Evolutionary conservation across 306 rosid species (phyloP).

Genomic region (Quercus bicolor): DNA sequence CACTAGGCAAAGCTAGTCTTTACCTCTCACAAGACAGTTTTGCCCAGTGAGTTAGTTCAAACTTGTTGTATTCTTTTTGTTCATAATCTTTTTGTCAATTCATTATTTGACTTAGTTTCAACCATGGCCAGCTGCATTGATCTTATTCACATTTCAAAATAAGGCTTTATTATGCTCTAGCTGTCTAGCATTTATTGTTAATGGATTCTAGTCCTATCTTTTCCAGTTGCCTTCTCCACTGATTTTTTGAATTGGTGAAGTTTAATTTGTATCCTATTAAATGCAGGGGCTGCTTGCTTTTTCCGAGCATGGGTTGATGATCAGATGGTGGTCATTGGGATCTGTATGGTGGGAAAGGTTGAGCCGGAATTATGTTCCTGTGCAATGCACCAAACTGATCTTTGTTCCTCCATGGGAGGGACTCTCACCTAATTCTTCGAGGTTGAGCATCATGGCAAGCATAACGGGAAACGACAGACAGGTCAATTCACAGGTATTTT

Average conservation of each 20-base stretch:
- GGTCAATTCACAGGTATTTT: constrained; percentile 50
- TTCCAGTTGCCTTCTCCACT: not conserved
- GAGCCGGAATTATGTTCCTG: constrained; percentile 78
- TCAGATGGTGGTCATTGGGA: constrained; percentile 99
- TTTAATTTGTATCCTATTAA: not conserved
- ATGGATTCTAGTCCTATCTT: not conserved
- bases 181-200: not conserved
- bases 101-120: not conserved
- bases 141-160: not conserved
- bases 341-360: constrained; percentile 98
- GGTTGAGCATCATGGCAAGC: constrained; percentile 89
- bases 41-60: too few relatives aligned
- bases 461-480: constrained; percentile 52
- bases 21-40: too few relatives aligned
- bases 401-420: constrained; percentile 99
- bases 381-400: constrained; percentile 88
- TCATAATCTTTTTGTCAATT: not conserved
- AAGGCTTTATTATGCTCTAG: not conserved
- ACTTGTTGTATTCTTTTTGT: not conserved
- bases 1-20: too few relatives aligned
- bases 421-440: constrained; percentile 92
- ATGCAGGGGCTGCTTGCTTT: constrained; percentile 90
- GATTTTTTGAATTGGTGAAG: not conserved
- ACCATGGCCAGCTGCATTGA: not conserved
- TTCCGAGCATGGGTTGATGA: constrained; percentile 89